Evolutionary conservation across 208 protist genomes (phyloP).

Genomic region (Leishmania arabica): DNA sequence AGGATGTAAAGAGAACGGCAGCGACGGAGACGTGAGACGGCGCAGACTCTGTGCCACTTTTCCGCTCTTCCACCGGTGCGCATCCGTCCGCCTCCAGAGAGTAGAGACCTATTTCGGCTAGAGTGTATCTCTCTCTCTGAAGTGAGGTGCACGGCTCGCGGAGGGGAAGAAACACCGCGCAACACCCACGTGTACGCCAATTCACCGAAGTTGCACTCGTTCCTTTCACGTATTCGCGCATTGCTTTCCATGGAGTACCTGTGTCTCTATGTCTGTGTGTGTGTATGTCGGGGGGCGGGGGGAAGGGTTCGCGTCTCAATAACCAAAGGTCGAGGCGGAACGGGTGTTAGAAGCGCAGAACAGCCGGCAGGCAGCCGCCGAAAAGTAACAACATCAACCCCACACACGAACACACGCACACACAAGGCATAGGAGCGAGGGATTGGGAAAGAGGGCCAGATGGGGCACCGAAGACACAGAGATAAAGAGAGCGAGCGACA

Average conservation of each 20-base stretch:
- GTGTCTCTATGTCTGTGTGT: not conserved
- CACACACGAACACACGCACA: no score
- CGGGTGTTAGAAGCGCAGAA: not conserved
- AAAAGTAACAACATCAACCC: no score
- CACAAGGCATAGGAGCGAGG: no score
- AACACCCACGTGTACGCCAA: not conserved
- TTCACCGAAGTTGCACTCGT: not conserved
- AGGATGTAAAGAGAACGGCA: not conserved
- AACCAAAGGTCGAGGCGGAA: not conserved
- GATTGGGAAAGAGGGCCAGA: no score
- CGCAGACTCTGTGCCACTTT: not conserved
- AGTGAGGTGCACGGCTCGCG: not conserved
- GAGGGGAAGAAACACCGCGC: not conserved
- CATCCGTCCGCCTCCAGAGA: not conserved
- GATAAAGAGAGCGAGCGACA: not conserved
- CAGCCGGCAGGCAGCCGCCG: not conserved
- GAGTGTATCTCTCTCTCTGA: not conserved
- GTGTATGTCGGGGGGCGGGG: not conserved
- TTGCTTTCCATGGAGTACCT: not conserved
- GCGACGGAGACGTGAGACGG: not conserved
- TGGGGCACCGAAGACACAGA: not conserved
- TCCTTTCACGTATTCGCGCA: not conserved
- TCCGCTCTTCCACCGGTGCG: not conserved
- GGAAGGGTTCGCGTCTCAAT: not conserved
- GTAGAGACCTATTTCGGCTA: not conserved